phyloP scores from a whole-genome alignment of 768 basidiomycete genomes.

The Termitomyces sp. region DNA sequence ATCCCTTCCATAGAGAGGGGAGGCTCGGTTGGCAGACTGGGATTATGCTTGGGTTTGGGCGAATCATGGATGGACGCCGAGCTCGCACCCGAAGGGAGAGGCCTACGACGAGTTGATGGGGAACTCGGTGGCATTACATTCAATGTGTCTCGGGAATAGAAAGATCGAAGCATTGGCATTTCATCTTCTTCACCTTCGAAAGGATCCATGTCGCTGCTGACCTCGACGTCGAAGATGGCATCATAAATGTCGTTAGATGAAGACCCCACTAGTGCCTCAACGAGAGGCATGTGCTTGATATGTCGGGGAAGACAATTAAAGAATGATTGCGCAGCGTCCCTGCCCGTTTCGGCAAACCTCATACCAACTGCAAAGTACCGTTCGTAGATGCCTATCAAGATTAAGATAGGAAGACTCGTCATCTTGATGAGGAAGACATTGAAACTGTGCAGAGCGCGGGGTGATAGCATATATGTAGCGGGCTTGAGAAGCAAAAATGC shows the following conservation, averaged over 20 bases:
- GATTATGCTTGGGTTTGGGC: slow-evolving; percentile 15
- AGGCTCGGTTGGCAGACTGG: slow-evolving; percentile 13
- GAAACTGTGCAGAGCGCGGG: slow-evolving; percentile 71
- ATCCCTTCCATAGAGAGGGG: slow-evolving; percentile 14
- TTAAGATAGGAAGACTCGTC: slow-evolving; percentile 77
- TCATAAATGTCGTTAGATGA: slow-evolving; percentile 63
- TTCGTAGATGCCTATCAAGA: slow-evolving; percentile 77
- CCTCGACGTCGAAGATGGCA: slow-evolving; percentile 73
- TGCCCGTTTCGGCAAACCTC: slow-evolving; percentile 44
- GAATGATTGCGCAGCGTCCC: slow-evolving; percentile 45
- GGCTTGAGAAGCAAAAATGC: slow-evolving; percentile 81
- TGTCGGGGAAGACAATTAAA: slow-evolving; percentile 65
- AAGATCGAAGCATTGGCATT: slow-evolving; percentile 27
- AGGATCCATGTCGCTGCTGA: slow-evolving; percentile 38
- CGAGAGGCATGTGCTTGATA: slow-evolving; percentile 66
- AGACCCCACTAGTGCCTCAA: slow-evolving; percentile 75
- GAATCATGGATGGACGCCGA: slow-evolving; percentile 15
- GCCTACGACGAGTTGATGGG: slow-evolving; percentile 18
- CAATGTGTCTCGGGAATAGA: slow-evolving; percentile 32
- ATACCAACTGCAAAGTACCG: slow-evolving; percentile 53
- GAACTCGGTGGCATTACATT: slow-evolving; percentile 9
- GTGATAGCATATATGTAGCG: slow-evolving; percentile 65
- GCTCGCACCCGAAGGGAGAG: slow-evolving; percentile 17
- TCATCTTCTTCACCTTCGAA: slow-evolving; percentile 49
- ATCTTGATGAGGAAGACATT: slow-evolving; percentile 85